Conservation (phyloP, 2,329 filamentous ascomycete genomes). For the Phialophora macrospora region DNA sequence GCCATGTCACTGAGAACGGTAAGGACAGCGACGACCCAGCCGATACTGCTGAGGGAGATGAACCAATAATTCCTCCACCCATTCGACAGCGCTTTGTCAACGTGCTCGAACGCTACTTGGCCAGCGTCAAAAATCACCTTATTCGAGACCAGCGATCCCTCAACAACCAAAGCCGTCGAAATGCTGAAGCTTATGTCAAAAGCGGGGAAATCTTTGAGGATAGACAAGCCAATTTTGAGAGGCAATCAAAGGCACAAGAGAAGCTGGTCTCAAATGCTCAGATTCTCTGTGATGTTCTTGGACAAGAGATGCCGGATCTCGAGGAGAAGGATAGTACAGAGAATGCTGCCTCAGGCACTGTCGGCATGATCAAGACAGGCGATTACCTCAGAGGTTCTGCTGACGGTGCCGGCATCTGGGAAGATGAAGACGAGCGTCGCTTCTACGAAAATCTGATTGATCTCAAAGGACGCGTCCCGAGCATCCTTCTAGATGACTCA, state of each 20-base stretch:
- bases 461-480: slow-evolving; percentile 91
- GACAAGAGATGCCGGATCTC: slow-evolving; percentile 90
- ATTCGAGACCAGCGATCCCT: slow-evolving; percentile 91
- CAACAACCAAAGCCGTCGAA: slow-evolving; percentile 83
- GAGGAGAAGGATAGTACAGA: slow-evolving; percentile 78
- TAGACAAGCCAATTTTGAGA: slow-evolving; percentile 93
- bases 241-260: slow-evolving; percentile 88
- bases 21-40: slow-evolving; percentile 56
- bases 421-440: slow-evolving; percentile 94
- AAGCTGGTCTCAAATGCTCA: slow-evolving; percentile 89
- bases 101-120: slow-evolving; percentile 84
- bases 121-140: slow-evolving; percentile 88
- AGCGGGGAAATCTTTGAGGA: slow-evolving; percentile 98
- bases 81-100: slow-evolving; percentile 84
- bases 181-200: slow-evolving; percentile 97
- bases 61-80: slow-evolving; percentile 75
- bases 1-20: slow-evolving; percentile 60
- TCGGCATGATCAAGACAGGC: slow-evolving; percentile 90
- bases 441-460: slow-evolving; percentile 98
- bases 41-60: slow-evolving; percentile 59
- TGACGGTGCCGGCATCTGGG: slow-evolving; percentile 94
- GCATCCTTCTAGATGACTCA: slow-evolving; percentile 87
- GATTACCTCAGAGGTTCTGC: slow-evolving; percentile 90
- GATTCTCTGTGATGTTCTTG: slow-evolving; percentile 83
- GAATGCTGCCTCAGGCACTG: slow-evolving; percentile 71